Base-by-base conservation (phyloP, 1,284 basidiomycete species). In the Wallemia ichthyophaga region DNA sequence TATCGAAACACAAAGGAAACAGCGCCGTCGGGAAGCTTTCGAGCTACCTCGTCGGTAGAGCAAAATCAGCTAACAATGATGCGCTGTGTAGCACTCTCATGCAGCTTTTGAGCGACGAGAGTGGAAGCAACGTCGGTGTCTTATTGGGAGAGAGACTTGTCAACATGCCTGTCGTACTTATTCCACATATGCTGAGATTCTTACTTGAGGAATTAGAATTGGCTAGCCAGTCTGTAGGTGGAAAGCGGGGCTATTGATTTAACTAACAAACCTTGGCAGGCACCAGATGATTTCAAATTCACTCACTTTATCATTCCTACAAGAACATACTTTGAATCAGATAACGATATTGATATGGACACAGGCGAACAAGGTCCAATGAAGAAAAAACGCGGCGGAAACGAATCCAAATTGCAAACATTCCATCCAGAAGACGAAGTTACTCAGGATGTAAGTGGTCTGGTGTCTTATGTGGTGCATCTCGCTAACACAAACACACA, bases 111-210 rank as follows among this genome's bases (percentile, higher is more conserved):
- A 48, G 37, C n/a, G 37, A 21, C n/a, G 28, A 31, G 17, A 61
- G 66, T 2, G 68, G 66, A 25, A 70, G 73, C 2, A 78, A 82
- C 61, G 76, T 89, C 58, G 88, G 85, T 0, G 74, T 91, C 23
- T 74, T 92, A 15, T 73, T 94, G 64, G 84, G 81, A 61, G 85
- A 92, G 67, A 76, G 89, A 1, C 73, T 94, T 60, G 76, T 91
- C 65, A 95, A 94, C 68, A 87, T 95, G 78, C 89, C 89, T 0
- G 80, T 86, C 2, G 84, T 92, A 64, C 78, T 88, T 48, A 76
- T 89, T 21, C 82, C 86, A 13, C 87, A 85, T 1, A 82, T 91
- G 78, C 92, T 89, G 69, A 75, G 75, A 59, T 86, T 92, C 82
- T 74, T 94, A 24, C 71, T 74, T 0, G 79, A 82, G 56, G 88